Evolutionary conservation across 2,329 filamentous ascomycete genomes (phyloP), one percentile per base, ranked within the genome.

Genomic region (Colletotrichum viniferum): DNA sequence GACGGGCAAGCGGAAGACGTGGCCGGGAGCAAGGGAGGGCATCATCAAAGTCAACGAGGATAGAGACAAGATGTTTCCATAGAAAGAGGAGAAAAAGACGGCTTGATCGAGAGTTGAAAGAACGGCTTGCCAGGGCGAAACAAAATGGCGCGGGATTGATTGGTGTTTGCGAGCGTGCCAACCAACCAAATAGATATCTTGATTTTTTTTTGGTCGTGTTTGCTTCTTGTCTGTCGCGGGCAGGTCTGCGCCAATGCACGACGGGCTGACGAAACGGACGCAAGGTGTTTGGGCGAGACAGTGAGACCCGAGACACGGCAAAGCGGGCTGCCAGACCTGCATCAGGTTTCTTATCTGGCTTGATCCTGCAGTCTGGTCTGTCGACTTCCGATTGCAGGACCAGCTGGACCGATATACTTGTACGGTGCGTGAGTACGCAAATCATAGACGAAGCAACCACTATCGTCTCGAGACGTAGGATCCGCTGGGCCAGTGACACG

Each of bases 1-100:
- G 69, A 84, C 79, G 48, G 84, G 84, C 3, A 83, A 83, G 77
- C 78, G 86, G 65, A 84, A 80, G 79, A 80, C 79, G 30, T 88
- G 86, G 86, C 77, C 80, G 13, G 85, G 83, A 1, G 86, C 86
- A 5, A 80, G 81, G 52, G 81, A 81, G 2, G 82, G 81, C 64
- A 84, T 86, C 77, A 76, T 83, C 66, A 79, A 77, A 69, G 77
- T 81, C 8, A 84, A 85, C 14, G 26, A 62, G 32, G 68, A 75
- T n/a, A 58, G 65, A 48, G 71, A 67, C 24, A 73, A 30, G 61
- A 38, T 58, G 64, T 77, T 73, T 30, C 60, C 32, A 10, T 34
- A 30, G 38, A 21, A 70, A 30, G 28, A 55, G 21, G 28, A 34
- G 30, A 24, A 43, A 21, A 55, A 26, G 43, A 14, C 14, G 14